Evolutionary conservation across 2,329 filamentous ascomycete species (phyloP).

Genomic region (Alternaria longipes): DNA sequence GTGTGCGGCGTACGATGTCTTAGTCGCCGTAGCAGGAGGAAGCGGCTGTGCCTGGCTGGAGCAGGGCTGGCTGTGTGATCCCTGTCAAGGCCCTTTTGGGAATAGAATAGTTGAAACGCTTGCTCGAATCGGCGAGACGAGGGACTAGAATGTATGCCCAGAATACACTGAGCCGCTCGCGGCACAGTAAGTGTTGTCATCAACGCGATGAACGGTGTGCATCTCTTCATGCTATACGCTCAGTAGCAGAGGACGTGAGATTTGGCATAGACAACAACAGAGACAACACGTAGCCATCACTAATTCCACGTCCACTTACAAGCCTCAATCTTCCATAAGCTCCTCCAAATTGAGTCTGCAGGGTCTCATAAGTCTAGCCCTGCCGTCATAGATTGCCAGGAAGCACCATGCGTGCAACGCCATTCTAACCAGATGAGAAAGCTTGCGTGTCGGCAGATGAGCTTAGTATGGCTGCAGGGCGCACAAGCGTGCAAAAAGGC

Average conservation of each 20-base stretch:
- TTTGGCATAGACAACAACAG: not conserved
- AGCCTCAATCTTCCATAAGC: not conserved
- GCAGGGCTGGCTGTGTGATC: slow-evolving; percentile 7
- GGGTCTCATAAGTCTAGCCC: slow-evolving; percentile 1
- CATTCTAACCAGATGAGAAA: slow-evolving; percentile 13
- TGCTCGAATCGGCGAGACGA: not conserved
- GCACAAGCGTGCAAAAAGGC: slow-evolving; percentile 1
- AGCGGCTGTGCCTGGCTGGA: slow-evolving; percentile 13
- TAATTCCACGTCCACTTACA: not conserved
- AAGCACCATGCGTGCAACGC: too few species aligned
- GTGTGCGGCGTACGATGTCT: slow-evolving; percentile 6
- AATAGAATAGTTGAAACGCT: not conserved
- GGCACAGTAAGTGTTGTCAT: not conserved
- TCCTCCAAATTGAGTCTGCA: slow-evolving; percentile 2
- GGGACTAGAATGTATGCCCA: slow-evolving; percentile 2
- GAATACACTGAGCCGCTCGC: not conserved
- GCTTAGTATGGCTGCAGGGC: slow-evolving; percentile 8
- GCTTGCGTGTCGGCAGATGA: slow-evolving; percentile 18
- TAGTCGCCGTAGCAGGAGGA: not conserved
- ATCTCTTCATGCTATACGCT: not conserved
- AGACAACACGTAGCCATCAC: not conserved
- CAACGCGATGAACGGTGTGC: not conserved
- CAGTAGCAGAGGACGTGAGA: not conserved
- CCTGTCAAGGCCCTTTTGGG: slow-evolving; percentile 6
- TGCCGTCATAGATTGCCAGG: not conserved